phyloP scores from a whole-genome alignment of 2,329 filamentous ascomycete genomes.

The Lithohypha guttulata region DNA sequence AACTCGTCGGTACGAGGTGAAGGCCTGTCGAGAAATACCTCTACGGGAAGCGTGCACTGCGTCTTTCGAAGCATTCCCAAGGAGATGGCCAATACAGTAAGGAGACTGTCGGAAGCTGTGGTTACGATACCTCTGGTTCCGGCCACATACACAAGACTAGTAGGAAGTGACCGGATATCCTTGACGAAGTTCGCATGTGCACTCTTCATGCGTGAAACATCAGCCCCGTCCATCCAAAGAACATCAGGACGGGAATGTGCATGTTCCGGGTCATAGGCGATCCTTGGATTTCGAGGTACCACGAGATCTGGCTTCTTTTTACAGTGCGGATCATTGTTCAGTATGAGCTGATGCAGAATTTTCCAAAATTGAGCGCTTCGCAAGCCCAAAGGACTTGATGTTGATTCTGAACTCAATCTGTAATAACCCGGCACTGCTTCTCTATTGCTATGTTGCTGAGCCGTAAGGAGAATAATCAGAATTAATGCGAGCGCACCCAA shows the following conservation, averaged over 20 bases:
- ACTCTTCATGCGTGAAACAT: slow-evolving; percentile 27
- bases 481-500: slow-evolving; percentile 2
- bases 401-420: slow-evolving; percentile 10
- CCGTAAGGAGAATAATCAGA: not conserved
- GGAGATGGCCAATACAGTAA: slow-evolving; percentile 35
- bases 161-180: slow-evolving; percentile 20
- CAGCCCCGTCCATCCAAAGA: slow-evolving; percentile 26
- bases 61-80: slow-evolving; percentile 36
- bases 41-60: slow-evolving; percentile 34
- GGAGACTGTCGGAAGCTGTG: slow-evolving; percentile 33
- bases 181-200: slow-evolving; percentile 33
- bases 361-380: slow-evolving; percentile 20
- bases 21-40: slow-evolving; percentile 28
- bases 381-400: slow-evolving; percentile 12
- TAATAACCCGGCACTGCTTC: not conserved
- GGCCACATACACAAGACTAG: slow-evolving; percentile 14
- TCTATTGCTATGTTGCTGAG: slow-evolving; percentile 3
- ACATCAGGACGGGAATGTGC: slow-evolving; percentile 27
- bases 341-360: slow-evolving; percentile 16
- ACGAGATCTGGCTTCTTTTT: slow-evolving; percentile 17
- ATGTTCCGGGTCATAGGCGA: slow-evolving; percentile 18
- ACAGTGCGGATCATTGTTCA: slow-evolving; percentile 20
- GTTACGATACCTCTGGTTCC: slow-evolving; percentile 27
- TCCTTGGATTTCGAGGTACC: slow-evolving; percentile 19
- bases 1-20: slow-evolving; percentile 22